Evolutionary conservation across 2,329 filamentous ascomycete genomes (phyloP).

Genomic region (Fusarium albosuccineum): DNA sequence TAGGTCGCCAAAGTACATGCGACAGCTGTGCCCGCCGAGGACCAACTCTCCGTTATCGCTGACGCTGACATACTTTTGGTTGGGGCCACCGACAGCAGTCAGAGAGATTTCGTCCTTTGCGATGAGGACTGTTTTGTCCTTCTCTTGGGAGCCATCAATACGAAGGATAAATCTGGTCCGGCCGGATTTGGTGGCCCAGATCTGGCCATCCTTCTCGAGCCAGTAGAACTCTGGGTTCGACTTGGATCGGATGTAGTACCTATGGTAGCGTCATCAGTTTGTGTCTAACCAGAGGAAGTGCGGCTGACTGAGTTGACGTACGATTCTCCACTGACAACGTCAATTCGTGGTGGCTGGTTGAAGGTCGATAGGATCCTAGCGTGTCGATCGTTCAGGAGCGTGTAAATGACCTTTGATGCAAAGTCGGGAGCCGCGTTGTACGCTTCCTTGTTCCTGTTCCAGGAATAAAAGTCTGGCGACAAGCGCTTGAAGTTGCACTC

Average conservation of each 20-base stretch:
- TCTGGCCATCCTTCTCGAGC: background rate
- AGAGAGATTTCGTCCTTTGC: slow-evolving; percentile 9
- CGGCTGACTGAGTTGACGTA: background rate
- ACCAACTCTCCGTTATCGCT: background rate
- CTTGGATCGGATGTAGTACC: slow-evolving; percentile 24
- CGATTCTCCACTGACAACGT: background rate
- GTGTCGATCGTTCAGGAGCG: background rate
- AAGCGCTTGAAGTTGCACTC: background rate
- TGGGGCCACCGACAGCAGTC: background rate
- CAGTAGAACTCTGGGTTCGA: slow-evolving; percentile 8
- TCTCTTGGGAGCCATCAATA: background rate
- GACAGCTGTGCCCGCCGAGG: slow-evolving; percentile 1
- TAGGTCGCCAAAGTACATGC: slow-evolving; percentile 11
- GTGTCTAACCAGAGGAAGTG: too few species aligned
- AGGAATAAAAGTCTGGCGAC: background rate
- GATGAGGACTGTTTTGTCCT: slow-evolving; percentile 3
- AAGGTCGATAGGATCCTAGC: background rate
- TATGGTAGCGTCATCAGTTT: background rate
- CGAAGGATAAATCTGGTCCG: slow-evolving; percentile 14
- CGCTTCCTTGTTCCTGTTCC: background rate
- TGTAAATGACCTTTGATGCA: slow-evolving; percentile 2
- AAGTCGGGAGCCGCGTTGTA: background rate
- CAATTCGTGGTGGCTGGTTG: background rate
- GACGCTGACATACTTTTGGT: slow-evolving; percentile 9
- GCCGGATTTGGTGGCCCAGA: slow-evolving; percentile 2